Percentiles rank a stretch among this genome's conserved stretches.
Conservation (phyloP, 192 early-diverging fungal species). For the Rhizophagus sp. region DNA sequence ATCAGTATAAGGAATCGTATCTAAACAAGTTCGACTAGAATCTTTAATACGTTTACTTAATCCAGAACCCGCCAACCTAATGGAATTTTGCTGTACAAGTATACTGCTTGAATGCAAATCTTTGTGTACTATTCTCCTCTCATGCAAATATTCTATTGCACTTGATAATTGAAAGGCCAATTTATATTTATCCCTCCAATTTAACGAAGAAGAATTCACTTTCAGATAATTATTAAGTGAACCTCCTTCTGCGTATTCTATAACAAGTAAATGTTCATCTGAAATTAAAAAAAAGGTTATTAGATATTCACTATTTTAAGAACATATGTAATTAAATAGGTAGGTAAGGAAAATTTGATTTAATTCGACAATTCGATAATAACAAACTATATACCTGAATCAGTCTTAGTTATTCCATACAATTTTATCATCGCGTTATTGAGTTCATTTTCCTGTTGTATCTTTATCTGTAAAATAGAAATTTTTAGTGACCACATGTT, state of each 20-base stretch:
- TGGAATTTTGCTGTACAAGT: neutral
- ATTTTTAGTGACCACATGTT: neutral
- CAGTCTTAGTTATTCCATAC: neutral
- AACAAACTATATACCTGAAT: neutral
- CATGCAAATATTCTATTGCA: neutral
- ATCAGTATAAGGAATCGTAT: neutral
- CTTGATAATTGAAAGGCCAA: neutral
- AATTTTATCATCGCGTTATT: neutral
- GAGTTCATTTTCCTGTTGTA: neutral
- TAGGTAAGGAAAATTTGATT: too few relatives aligned
- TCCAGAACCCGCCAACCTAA: neutral
- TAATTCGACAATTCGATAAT: too few relatives aligned
- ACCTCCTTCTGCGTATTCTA: neutral
- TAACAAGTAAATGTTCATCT: neutral
- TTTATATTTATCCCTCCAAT: neutral
- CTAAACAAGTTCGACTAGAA: neutral
- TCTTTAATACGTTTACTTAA: neutral
- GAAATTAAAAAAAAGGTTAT: neutral
- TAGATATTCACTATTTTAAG: too few relatives aligned
- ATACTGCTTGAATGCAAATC: neutral
- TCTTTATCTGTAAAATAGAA: neutral
- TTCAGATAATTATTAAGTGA: neutral
- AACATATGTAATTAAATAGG: too few relatives aligned
- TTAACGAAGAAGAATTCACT: neutral
- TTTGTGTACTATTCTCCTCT: neutral